Conservation (phyloP, 176 grass and related monocot species). For the Avena atlantica region DNA sequence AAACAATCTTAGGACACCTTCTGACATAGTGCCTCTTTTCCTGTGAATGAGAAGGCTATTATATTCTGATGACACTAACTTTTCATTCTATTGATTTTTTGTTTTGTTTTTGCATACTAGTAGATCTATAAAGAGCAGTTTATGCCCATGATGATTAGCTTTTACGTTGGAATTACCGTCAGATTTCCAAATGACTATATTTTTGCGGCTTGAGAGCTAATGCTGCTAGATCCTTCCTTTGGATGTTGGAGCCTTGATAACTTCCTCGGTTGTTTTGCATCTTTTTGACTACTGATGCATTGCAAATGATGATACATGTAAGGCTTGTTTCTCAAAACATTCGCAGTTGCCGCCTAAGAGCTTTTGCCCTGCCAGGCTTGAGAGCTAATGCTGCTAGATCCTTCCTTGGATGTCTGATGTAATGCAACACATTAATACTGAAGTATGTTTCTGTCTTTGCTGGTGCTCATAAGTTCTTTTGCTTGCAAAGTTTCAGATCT, state of each 20-base stretch:
- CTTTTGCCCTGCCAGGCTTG: conserved; percentile 69
- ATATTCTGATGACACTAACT: background rate
- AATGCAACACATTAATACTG: background rate
- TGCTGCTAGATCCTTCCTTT: background rate
- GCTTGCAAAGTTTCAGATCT: too few relatives aligned
- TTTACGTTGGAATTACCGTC: conserved; percentile 98
- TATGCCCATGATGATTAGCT: conserved; percentile 71
- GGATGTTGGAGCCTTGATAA: background rate
- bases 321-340: conserved; percentile 83
- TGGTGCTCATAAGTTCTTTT: too few relatives aligned
- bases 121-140: too few relatives aligned
- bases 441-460: too few relatives aligned
- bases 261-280: too few relatives aligned
- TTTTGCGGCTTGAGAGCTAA: conserved; percentile 64
- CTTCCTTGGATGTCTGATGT: background rate
- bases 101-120: background rate
- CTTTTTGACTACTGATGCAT: background rate
- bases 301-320: conserved; percentile 1
- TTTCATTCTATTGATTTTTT: background rate
- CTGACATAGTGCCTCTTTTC: conserved; percentile 53
- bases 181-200: conserved; percentile 71
- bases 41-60: conserved; percentile 82
- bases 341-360: conserved; percentile 45
- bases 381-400: conserved; percentile 33
- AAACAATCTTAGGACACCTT: conserved; percentile 97